phyloP scores from a whole-genome alignment of 768 basidiomycete species.

The Suillus decipiens region DNA sequence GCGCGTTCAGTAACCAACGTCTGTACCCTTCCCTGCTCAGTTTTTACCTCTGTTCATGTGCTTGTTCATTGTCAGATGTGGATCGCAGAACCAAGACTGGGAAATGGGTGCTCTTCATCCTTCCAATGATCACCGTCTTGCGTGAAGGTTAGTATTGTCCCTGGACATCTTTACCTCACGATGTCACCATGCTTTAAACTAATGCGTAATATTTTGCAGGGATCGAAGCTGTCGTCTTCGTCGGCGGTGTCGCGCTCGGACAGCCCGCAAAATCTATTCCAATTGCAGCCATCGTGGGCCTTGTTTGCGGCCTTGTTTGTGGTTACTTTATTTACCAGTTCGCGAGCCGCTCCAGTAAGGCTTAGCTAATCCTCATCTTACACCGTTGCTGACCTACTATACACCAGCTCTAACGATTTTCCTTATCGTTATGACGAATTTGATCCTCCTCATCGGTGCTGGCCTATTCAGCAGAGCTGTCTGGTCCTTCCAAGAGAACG shows the following conservation, averaged over 20 bases:
- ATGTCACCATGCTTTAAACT: not conserved
- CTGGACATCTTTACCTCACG: not conserved
- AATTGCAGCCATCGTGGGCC: conserved; percentile 84
- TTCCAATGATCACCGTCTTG: conserved; percentile 90
- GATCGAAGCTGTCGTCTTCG: conserved; percentile 91
- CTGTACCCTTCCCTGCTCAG: conserved; percentile 19
- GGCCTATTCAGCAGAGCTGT: conserved; percentile 86
- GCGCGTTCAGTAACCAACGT: conserved; percentile 70
- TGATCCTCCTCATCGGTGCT: conserved; percentile 91
- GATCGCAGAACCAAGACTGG: conserved; percentile 54
- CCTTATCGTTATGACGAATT: conserved; percentile 88
- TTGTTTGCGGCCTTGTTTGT: conserved; percentile 72
- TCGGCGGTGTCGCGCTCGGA: conserved; percentile 89
- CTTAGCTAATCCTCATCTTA: not conserved
- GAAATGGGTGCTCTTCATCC: conserved; percentile 86
- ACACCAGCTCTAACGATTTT: conserved; percentile 74
- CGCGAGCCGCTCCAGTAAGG: conserved; percentile 69
- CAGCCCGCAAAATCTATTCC: conserved; percentile 84
- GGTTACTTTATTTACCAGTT: conserved; percentile 82
- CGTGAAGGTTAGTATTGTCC: conserved; percentile 65
- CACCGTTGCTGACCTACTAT: not conserved
- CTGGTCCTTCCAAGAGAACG: conserved; percentile 69
- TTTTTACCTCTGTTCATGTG: not conserved
- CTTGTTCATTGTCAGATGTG: conserved; percentile 34
- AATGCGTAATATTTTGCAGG: conserved; percentile 37